Evolutionary conservation across 2,329 filamentous ascomycete species (phyloP), one percentile per base, ranked within the genome.

Genomic region (Calonectria crousiana): DNA sequence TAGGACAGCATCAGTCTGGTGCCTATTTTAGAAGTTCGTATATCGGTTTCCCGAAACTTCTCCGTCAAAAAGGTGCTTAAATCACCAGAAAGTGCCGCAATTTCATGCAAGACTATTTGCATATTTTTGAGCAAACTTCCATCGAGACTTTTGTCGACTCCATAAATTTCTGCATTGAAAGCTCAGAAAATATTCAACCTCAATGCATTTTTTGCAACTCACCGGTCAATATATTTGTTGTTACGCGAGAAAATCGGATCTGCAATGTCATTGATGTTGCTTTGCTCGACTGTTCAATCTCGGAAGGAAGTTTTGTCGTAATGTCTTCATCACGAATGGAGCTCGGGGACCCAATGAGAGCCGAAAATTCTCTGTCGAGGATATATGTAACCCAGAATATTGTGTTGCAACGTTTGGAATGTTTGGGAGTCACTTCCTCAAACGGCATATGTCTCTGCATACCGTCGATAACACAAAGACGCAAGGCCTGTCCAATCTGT

Each of bases 361-460:
- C 44, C 3, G 58, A 62, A n/a, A 67, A 74, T 18, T 74, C 67
- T 26, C 68, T 52, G 23, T 74, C 72, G 20, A 74, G 56, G 13
- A 74, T 74, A 30, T 74, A 74, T 0, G 62, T 36, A 28, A 62
- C 62, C 68, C 68, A 74, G 28, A 74, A 74, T 32, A 74, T 44
- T 1, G 62, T 62, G 41, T 71, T 74, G 26, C 60, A 71, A 2
- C 72, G 67, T 38, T 52, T 67, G 2, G 72, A 71, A 13, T 74
- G 67, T 8, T 53, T 51, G 11, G 38, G 30, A 0, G 44, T 53
- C 6, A 74, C 72, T 20, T 71, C 36, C 5, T 71, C 68, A 26
- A 69, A 53, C 10, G 72, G 60, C 67, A 71, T 67, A n/a, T 74
- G 67, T n/a, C 72, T 41, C 38, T 74, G 72, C 67, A 62, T 71